Evolutionary conservation across 768 basidiomycete species (phyloP), one percentile per base, ranked within the genome.

Genomic region (Postia placenta): DNA sequence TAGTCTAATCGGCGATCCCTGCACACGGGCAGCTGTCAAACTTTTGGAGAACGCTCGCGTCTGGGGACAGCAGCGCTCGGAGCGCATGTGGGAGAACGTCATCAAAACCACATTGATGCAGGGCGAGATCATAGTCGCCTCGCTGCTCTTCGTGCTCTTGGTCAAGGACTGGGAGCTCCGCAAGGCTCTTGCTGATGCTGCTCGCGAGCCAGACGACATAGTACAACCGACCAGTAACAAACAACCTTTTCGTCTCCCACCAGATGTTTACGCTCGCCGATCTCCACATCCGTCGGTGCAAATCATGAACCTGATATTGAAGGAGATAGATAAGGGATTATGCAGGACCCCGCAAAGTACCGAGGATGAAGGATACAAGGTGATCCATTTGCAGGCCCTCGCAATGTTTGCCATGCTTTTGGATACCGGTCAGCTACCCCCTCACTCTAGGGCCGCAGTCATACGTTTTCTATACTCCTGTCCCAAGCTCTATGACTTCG

Each of bases 71-170:
- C 68, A 73, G 25, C 75, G 82, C 38, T 78, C 79, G 1, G 65
- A 75, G n/a, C 67, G 69, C 25, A 79, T 87, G 72, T 87, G 81
- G 59, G 73, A 74, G 45, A 69, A 71, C 1, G 64, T 88, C 42
- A 71, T 90, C 54, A 69, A 75, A 3, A 74, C 82, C 7, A 85
- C 83, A 48, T 68, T 92, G 17, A 61, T 88, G 33, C 87, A 91
- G 43, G 86, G 87, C 22, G 89, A 92, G 60, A 80, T 92, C 42
- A 74, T 91, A 35, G 71, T 86, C n/a, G 87, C 79, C 0, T 82
- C 84, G 1, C 65, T 90, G 23, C 66, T 89, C 4, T 86, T 90
- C 48, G 83, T 75, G 1, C 64, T 79, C 36, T 59, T 87, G 17
- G 65, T 87, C 37, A 78, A 83, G 54, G 83, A 87, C 25, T 84